A percentile compares a stretch with the other conserved stretches of the same genome.
phyloP scores from a whole-genome alignment of 164 flowering plant species.

The Hamamelis virginiana region DNA sequence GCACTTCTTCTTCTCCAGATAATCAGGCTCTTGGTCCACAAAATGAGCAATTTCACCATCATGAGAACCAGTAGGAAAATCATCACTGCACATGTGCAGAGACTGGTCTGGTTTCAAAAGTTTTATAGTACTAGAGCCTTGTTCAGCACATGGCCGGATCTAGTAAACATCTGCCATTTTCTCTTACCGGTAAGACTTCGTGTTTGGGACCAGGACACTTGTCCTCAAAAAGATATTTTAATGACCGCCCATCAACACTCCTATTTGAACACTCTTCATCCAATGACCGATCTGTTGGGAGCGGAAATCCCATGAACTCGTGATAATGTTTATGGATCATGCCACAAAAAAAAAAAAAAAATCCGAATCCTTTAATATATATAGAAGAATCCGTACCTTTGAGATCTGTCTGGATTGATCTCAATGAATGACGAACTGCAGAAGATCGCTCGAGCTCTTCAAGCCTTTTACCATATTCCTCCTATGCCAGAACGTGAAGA shows the following conservation, averaged over 20 bases:
- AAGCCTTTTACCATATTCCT: too few relatives aligned
- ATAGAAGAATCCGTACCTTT: too few relatives aligned
- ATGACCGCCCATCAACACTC: constrained; percentile 19
- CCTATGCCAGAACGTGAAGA: too few relatives aligned
- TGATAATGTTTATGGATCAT: too few relatives aligned
- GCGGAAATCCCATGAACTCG: too few relatives aligned
- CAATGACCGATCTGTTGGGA: too few relatives aligned
- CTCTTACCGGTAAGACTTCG: constrained; percentile 14
- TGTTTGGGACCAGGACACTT: constrained; percentile 13
- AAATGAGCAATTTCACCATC: constrained; percentile 20
- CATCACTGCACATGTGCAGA: constrained; percentile 13
- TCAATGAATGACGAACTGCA: too few relatives aligned
- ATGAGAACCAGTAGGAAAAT: constrained; percentile 16
- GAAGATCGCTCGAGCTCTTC: too few relatives aligned
- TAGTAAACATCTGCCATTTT: constrained; percentile 21
- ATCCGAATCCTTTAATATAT: too few relatives aligned
- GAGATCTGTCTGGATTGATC: too few relatives aligned
- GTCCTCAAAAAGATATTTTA: constrained; percentile 11
- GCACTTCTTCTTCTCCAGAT: constrained; percentile 33
- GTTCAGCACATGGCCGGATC: constrained; percentile 23
- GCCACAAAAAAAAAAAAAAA: too few relatives aligned
- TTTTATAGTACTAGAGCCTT: constrained; percentile 14
- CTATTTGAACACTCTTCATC: constrained; percentile 22
- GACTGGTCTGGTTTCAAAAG: constrained; percentile 12
- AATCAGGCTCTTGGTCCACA: constrained; percentile 26